Evolutionary conservation across 805 yeast species (phyloP).

Genomic region (Ogataea parapolymorpha): DNA sequence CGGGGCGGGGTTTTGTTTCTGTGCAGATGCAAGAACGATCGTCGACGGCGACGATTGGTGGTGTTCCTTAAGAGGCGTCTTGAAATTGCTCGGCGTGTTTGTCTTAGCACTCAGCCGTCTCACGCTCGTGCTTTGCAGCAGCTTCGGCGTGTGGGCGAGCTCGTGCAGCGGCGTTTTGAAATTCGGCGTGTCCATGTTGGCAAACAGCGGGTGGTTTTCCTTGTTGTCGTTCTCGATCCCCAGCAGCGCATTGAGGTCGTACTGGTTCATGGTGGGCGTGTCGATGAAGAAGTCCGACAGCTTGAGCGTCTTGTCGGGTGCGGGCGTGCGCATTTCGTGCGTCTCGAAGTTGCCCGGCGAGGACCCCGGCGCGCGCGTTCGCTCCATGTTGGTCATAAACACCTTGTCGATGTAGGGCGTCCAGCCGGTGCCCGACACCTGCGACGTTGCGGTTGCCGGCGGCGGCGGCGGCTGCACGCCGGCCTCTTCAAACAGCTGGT

Average conservation of each 20-base stretch:
- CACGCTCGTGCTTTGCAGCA: conserved; percentile 19
- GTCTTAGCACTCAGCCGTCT: conserved; percentile 13
- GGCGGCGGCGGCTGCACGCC: conserved; percentile 5
- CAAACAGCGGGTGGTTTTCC: conserved; percentile 23
- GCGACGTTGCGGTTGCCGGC: conserved; percentile 9
- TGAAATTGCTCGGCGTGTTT: conserved; percentile 20
- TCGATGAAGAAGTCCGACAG: conserved; percentile 24
- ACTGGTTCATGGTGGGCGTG: conserved; percentile 22
- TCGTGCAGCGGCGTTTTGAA: conserved; percentile 25
- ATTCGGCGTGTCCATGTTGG: conserved; percentile 21
- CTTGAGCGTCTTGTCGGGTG: conserved; percentile 21
- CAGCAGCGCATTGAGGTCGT: conserved; percentile 16
- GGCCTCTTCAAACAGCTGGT: conserved; percentile 22
- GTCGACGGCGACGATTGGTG: conserved; percentile 36
- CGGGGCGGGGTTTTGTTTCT: conserved; percentile 18
- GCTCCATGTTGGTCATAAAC: conserved; percentile 11
- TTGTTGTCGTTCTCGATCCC: conserved; percentile 21
- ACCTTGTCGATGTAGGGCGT: conserved; percentile 29
- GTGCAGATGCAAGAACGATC: conserved; percentile 28
- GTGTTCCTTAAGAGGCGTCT: conserved; percentile 22
- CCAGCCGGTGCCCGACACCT: conserved; percentile 21
- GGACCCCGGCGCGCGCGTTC: conserved; percentile 6
- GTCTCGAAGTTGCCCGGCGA: conserved; percentile 18
- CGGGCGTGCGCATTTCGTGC: conserved; percentile 17
- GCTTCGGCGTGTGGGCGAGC: conserved; percentile 19